Base-by-base conservation (phyloP, 768 basidiomycete genomes). In the Rhizopogon sp. region DNA sequence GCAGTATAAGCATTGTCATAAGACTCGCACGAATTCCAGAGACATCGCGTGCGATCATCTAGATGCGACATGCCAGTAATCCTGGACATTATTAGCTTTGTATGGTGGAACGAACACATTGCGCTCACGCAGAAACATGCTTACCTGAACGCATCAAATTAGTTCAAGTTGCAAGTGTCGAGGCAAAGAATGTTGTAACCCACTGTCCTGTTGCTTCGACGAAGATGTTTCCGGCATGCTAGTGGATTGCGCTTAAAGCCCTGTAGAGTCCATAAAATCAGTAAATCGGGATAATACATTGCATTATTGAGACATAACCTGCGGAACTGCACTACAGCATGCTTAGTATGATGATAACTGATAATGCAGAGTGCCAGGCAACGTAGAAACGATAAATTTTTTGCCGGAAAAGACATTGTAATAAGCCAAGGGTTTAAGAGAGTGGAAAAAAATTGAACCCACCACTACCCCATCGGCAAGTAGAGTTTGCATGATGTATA, bases 311-410 rank as follows among this genome's bases (percentile, higher is more conserved):
- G 28, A 25, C n/a, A 56, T 14, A 9, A 60, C 59, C 40, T 40
- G 51, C 47, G 20, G 52, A 28, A 42, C 52, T 39, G 50, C 37
- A 35, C 52, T 47, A 57, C 29, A 58, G 33, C 20, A 55, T 37
- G 9, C 50, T 44, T 22, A 46, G 59, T 22, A 60, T 44, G 3
- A 60, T 41, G 47, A 60, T 50, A 29, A 58, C 17, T 16, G n/a
- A n/a, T n/a, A n/a, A n/a, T 22, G 43, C 3, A 5, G 58, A 58
- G 44, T 52, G 53, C 59, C 59, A 60, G 16, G 58, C 59, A 13
- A 52, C 41, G 33, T 58, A 60, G 22, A 56, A 60, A 7, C 59
- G 59, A 50, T 60, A 60, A 39, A 60, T 60, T 53, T 60, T 39
- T 35, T 11, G 17, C n/a, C 52, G n/a, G 9, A 11, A n/a, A 31